phyloP scores from a whole-genome alignment of 148 eudicot genomes.

The Chenopodium berlandieri region DNA sequence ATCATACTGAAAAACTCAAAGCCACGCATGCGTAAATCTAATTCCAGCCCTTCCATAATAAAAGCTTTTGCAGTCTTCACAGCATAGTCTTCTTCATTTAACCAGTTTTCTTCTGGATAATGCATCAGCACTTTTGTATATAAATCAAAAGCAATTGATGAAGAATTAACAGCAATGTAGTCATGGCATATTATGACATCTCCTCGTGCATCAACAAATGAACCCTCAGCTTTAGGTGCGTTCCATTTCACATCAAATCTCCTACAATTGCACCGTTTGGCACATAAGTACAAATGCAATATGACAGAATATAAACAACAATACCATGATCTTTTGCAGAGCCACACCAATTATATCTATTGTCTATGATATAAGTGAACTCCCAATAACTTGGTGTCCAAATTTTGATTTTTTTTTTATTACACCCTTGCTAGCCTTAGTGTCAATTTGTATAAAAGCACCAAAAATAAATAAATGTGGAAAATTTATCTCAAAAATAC shows the following conservation, averaged over 20 bases:
- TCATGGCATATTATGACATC: constrained; percentile 94
- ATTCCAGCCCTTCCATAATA: constrained; percentile 79
- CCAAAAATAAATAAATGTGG: too few species aligned
- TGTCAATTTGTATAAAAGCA: too few species aligned
- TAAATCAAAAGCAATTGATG: constrained; percentile 88
- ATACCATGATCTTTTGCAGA: not conserved
- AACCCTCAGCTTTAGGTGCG: constrained; percentile 98
- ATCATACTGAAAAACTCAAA: constrained; percentile 87
- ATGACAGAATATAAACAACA: constrained; percentile 1
- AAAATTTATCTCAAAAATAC: too few species aligned
- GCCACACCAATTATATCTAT: not conserved
- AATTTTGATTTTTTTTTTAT: too few species aligned
- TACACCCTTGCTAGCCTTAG: too few species aligned
- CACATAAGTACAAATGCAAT: constrained; percentile 4
- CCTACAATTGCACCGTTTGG: constrained; percentile 39
- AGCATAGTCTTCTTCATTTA: constrained; percentile 42
- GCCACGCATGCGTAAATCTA: constrained; percentile 92
- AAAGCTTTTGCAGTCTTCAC: constrained; percentile 47
- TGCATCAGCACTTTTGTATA: constrained; percentile 63
- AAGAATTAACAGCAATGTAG: constrained; percentile 68
- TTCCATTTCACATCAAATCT: constrained; percentile 98
- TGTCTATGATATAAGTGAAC: too few species aligned
- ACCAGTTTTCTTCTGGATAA: constrained; percentile 56
- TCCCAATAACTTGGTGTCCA: too few species aligned
- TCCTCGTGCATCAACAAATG: constrained; percentile 96